Percentiles rank a stretch among this genome's conserved stretches.
Evolutionary conservation across 2,329 filamentous ascomycete genomes (phyloP).

Genomic region (Cyphellophora attinorum): DNA sequence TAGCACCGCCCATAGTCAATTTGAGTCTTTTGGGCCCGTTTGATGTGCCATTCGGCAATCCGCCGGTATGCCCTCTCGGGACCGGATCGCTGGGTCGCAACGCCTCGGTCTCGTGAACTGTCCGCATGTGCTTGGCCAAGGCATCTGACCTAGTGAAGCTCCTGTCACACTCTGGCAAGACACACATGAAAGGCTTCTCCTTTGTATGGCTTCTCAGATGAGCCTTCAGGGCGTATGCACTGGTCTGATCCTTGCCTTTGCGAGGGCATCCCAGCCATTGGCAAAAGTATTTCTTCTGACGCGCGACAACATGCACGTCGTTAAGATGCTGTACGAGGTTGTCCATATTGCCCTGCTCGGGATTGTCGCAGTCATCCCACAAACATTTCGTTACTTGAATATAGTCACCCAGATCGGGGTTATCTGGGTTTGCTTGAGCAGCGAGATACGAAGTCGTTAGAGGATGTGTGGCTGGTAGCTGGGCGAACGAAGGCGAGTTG

Average conservation of each 20-base stretch:
- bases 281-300: constrained; percentile 96
- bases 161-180: constrained; percentile 90
- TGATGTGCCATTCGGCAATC: constrained; percentile 17
- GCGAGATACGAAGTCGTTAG: constrained; percentile 22
- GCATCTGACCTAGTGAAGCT: constrained; percentile 95
- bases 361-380: constrained; percentile 65
- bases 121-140: constrained; percentile 95
- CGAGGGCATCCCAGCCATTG: constrained; percentile 86
- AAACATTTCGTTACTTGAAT: constrained; percentile 64
- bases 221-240: constrained; percentile 88
- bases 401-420: constrained; percentile 18
- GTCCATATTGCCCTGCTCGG: constrained; percentile 72
- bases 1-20: constrained; percentile 16
- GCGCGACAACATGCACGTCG: constrained; percentile 83
- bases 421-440: constrained; percentile 20
- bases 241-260: constrained; percentile 86
- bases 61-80: constrained; percentile 28
- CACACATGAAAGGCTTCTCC: constrained; percentile 97
- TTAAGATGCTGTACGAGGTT: constrained; percentile 75
- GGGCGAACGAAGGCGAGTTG: constrained; percentile 56
- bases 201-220: constrained; percentile 97
- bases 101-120: constrained; percentile 93
- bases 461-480: constrained; percentile 35
- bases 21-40: constrained; percentile 15
- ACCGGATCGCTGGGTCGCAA: constrained; percentile 56